Conservation (phyloP, 106 monocot species). For the Narthecium ossifragum region DNA sequence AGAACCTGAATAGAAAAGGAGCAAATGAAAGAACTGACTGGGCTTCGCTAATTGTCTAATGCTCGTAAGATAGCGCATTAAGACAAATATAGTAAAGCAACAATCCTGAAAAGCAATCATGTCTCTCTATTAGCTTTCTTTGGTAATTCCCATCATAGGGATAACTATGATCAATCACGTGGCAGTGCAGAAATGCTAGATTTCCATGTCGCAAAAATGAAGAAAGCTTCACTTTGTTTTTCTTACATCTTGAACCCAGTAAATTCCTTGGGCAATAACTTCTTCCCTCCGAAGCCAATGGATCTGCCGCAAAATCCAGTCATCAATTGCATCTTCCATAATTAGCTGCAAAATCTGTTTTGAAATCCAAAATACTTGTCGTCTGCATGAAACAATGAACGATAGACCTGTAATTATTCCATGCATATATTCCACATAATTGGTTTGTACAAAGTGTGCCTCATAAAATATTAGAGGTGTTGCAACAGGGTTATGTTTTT, state of each 20-base stretch:
- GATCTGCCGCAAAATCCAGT: conserved; percentile 89
- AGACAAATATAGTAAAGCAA: background rate
- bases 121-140: background rate
- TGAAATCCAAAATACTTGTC: conserved; percentile 98
- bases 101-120: background rate
- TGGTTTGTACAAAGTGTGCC: too few species aligned
- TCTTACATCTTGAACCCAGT: conserved; percentile 92
- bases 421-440: too few species aligned
- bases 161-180: background rate
- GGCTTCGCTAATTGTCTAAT: background rate
- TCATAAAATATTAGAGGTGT: too few species aligned
- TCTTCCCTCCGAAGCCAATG: conserved; percentile 75
- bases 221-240: background rate
- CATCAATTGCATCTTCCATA: conserved; percentile 99
- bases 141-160: background rate
- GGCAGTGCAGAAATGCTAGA: background rate
- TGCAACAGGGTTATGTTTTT: too few species aligned
- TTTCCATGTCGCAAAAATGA: background rate
- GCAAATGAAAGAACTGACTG: background rate
- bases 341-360: conserved; percentile 97
- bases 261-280: conserved; percentile 74
- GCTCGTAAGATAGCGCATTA: background rate
- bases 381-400: conserved; percentile 32
- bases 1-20: conserved; percentile 46
- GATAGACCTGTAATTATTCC: too few species aligned